Percentiles rank a stretch among this genome's conserved stretches.
Evolutionary conservation across 331 rosid species (phyloP).

Genomic region (Erythrophleum ivorense): DNA sequence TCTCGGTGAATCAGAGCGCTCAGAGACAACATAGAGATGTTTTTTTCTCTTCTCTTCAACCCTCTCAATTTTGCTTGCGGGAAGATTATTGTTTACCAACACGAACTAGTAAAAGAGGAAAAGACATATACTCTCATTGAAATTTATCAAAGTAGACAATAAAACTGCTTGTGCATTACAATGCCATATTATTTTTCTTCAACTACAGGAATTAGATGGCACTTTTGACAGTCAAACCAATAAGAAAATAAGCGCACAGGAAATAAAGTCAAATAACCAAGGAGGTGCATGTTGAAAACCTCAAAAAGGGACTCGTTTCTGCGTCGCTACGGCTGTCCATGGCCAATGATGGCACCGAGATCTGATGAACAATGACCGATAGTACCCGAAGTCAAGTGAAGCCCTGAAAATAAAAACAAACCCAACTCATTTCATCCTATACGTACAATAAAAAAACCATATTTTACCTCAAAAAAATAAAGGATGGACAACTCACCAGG

Average conservation of each 20-base stretch:
- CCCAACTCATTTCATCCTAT: neutral
- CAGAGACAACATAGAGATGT: neutral
- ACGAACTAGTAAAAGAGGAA: neutral
- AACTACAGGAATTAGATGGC: neutral
- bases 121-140: neutral
- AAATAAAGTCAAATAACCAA: constrained; percentile 11
- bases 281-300: constrained; percentile 45
- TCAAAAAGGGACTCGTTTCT: constrained; percentile 49
- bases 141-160: neutral
- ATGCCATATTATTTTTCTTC: neutral
- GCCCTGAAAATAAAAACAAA: constrained; percentile 26
- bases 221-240: neutral
- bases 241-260: neutral
- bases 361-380: constrained; percentile 19
- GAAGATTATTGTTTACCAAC: neutral
- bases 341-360: constrained; percentile 35
- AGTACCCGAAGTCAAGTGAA: constrained; percentile 28
- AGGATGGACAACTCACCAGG: neutral
- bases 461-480: neutral
- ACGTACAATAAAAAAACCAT: neutral
- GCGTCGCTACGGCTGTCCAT: constrained; percentile 70
- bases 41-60: neutral
- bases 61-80: neutral
- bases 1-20: neutral
- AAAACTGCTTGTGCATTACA: neutral